These are phyloP conservation scores for Alternaria novae-zelandiae DNA, from an alignment of 2,329 filamentous ascomycete species.

Conservation along the genomic window DNA sequence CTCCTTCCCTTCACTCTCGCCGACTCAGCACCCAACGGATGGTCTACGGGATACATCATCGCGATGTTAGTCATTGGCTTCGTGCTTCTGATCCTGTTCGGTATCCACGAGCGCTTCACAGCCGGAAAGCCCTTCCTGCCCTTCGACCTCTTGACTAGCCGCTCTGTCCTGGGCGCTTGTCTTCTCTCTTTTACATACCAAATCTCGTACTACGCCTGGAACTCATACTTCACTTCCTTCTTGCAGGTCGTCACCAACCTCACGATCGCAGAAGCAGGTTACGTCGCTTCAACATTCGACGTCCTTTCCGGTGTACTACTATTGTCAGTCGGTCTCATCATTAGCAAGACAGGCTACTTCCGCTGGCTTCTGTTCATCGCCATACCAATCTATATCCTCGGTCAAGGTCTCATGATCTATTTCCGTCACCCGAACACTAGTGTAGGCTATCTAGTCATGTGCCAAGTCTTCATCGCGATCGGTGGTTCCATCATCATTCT, in stretches of 20 bases:
- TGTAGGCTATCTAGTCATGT: constrained; percentile 39
- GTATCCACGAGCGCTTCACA: constrained; percentile 46
- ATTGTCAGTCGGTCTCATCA: constrained; percentile 20
- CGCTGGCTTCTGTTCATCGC: constrained; percentile 61
- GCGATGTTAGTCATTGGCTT: constrained; percentile 45
- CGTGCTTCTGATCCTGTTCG: constrained; percentile 40
- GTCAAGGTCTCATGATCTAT: constrained; percentile 33
- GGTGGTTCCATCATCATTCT: constrained; percentile 26
- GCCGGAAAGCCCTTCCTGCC: constrained; percentile 49
- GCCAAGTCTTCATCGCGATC: constrained; percentile 34
- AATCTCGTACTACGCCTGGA: constrained; percentile 41
- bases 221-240: constrained; percentile 46
- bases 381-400: constrained; percentile 30
- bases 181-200: constrained; percentile 50
- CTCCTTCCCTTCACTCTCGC: constrained; percentile 69
- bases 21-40: constrained; percentile 28
- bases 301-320: constrained; percentile 34
- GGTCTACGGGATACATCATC: constrained; percentile 42
- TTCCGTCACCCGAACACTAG: constrained; percentile 27
- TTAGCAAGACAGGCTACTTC: constrained; percentile 29
- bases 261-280: constrained; percentile 35
- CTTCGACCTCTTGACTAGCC: constrained; percentile 40
- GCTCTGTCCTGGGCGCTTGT: constrained; percentile 58
- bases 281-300: constrained; percentile 34
- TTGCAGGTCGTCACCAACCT: constrained; percentile 46